Evolutionary conservation across 805 yeast species (phyloP).

Genomic region (Metschnikowia shivogae): DNA sequence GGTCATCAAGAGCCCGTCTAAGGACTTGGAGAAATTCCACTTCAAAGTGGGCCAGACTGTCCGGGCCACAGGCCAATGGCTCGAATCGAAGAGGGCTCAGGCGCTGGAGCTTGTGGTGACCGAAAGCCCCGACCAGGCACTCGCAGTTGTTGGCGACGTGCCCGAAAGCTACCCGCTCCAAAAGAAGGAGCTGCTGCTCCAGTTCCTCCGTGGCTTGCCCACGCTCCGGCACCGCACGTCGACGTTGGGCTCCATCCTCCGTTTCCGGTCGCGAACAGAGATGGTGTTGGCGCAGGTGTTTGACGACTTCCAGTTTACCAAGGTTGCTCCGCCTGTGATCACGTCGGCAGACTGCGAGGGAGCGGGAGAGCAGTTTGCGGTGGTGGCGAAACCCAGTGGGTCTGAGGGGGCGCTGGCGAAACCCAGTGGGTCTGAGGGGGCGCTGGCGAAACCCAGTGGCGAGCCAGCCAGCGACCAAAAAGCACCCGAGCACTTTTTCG

Average conservation of each 20-base stretch:
- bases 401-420: slow-evolving; percentile 12
- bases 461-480: neutral
- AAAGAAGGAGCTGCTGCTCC: slow-evolving; percentile 66
- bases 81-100: slow-evolving; percentile 31
- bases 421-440: slow-evolving; percentile 13
- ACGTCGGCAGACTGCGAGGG: slow-evolving; percentile 96
- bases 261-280: slow-evolving; percentile 72
- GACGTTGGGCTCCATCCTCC: slow-evolving; percentile 58
- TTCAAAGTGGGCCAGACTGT: slow-evolving; percentile 48
- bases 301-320: slow-evolving; percentile 49
- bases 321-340: slow-evolving; percentile 80
- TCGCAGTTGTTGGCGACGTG: slow-evolving; percentile 55
- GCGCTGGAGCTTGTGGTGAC: slow-evolving; percentile 27
- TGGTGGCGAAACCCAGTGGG: slow-evolving; percentile 35
- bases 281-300: slow-evolving; percentile 51
- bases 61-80: slow-evolving; percentile 30
- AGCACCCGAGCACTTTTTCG: slow-evolving; percentile 49
- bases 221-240: slow-evolving; percentile 71
- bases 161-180: slow-evolving; percentile 72
- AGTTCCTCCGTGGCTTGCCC: slow-evolving; percentile 68
- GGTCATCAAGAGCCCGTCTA: slow-evolving; percentile 27
- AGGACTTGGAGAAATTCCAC: slow-evolving; percentile 22
- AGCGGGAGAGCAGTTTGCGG: slow-evolving; percentile 83
- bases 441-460: slow-evolving; percentile 5
- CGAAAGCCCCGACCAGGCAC: slow-evolving; percentile 24